Percentiles rank a stretch among this genome's conserved stretches.
Evolutionary conservation across 192 early-diverging fungal genomes (phyloP).

Genomic region (Coemansia brasiliensis): DNA sequence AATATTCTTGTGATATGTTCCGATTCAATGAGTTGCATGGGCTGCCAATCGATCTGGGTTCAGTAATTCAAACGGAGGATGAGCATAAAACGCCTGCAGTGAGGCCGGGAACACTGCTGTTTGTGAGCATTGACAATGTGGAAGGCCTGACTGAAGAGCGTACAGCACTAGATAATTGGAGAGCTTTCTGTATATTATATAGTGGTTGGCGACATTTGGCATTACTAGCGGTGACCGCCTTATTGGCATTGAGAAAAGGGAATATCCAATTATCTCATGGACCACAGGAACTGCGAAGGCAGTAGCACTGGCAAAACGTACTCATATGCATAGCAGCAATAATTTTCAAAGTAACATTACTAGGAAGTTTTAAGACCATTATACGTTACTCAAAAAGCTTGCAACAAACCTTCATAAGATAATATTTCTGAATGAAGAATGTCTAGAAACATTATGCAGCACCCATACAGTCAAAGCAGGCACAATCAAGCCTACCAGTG

Average conservation of each 20-base stretch:
- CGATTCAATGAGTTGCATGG: not conserved
- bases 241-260: not conserved
- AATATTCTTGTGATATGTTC: slow-evolving; percentile 21
- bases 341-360: not conserved
- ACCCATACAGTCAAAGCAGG: no score
- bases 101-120: slow-evolving; percentile 13
- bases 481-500: no score
- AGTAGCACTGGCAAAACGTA: not conserved
- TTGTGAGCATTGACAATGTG: slow-evolving; percentile 37
- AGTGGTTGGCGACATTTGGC: slow-evolving; percentile 21
- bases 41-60: slow-evolving; percentile 31
- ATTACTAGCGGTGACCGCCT: not conserved
- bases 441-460: not conserved
- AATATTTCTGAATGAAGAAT: not conserved
- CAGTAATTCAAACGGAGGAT: not conserved
- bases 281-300: not conserved
- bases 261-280: not conserved
- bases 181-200: slow-evolving; percentile 16
- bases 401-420: not conserved
- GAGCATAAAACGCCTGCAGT: not conserved
- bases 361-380: not conserved
- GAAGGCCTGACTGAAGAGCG: not conserved
- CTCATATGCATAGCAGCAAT: not conserved
- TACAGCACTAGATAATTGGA: slow-evolving; percentile 21
- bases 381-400: not conserved